Evolutionary conservation across 805 yeast genomes (phyloP), one percentile per base, ranked within the genome.

Genomic region (Kodamaea leandrae): DNA sequence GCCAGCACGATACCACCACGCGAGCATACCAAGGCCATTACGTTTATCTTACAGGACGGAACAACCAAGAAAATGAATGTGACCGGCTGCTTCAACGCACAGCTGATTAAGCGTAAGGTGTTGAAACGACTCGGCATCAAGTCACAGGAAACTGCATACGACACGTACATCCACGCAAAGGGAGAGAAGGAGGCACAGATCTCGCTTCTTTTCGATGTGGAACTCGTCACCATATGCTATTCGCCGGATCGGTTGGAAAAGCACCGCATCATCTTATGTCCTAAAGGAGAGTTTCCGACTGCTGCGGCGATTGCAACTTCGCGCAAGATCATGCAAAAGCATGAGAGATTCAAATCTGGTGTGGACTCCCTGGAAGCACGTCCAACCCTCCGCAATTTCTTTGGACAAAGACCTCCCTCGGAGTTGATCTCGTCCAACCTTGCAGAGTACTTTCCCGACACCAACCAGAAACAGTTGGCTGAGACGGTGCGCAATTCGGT

Each of bases 361-460:
- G 56, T 36, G 53, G 47, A 39, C 63, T 54, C 40, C 53, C 61
- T 6, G 64, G 55, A 15, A 38, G 36, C 13, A 42, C 34, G 17
- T 24, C 37, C 13, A 40, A 36, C 37, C 19, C 46, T 74, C 51
- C 68, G 77, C 42, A 71, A 67, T 41, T 74, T 86, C 44, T 82
- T 83, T 60, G 95, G 95, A 17, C 96, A 87, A 60, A 73, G 99
- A 54, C 99, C 99, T 5, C 90, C 98, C 1, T 82, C 93, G 45
- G 95, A 88, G 56, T 75, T 90, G 51, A 93, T 91, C 46, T 86
- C 97, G 1, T 81, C 90, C 2, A 88, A 91, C 55, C 67, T 91
- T 48, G 83, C 89, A 2, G 96, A 90, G 48, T 91, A 86, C 60
- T 93, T 93, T 71, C 99, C 99, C 0, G 83, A 82, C 28, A 82